These are phyloP conservation scores for Wickerhamiella spandovensis DNA, from an alignment of 805 yeast species.

Conservation along the genomic window DNA sequence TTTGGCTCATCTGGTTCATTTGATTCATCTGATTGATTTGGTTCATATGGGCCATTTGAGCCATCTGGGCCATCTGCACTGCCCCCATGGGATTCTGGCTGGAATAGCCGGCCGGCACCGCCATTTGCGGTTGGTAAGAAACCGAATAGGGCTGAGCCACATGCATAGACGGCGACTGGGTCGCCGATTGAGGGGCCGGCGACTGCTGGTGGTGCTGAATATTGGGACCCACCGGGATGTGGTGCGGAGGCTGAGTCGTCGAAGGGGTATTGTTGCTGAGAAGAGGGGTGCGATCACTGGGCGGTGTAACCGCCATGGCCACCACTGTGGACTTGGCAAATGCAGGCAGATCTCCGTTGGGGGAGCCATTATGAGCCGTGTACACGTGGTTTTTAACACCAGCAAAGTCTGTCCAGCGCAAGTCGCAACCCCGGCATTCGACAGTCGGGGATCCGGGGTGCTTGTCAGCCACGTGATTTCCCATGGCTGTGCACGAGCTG, in stretches of 20 bases:
- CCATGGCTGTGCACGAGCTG: background rate
- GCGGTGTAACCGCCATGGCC: background rate
- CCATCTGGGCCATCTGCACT: background rate
- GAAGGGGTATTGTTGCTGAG: background rate
- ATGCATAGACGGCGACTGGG: background rate
- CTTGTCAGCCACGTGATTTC: background rate
- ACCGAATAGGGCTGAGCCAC: background rate
- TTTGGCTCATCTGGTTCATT: background rate
- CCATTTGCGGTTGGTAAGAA: background rate
- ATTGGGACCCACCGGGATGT: background rate
- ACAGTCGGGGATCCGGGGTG: background rate
- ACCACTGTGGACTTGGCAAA: background rate
- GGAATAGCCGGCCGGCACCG: background rate
- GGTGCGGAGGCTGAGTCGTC: background rate
- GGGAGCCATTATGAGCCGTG: background rate
- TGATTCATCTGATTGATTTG: background rate
- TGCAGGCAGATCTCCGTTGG: background rate
- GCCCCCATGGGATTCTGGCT: background rate
- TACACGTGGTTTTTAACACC: background rate
- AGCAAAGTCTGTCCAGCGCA: background rate
- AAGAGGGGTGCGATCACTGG: background rate
- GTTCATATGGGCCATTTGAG: background rate
- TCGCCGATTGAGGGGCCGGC: background rate
- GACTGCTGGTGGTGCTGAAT: background rate
- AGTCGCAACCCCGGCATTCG: background rate